Conservation (phyloP, 768 basidiomycete genomes). For the Boletus fagicola region DNA sequence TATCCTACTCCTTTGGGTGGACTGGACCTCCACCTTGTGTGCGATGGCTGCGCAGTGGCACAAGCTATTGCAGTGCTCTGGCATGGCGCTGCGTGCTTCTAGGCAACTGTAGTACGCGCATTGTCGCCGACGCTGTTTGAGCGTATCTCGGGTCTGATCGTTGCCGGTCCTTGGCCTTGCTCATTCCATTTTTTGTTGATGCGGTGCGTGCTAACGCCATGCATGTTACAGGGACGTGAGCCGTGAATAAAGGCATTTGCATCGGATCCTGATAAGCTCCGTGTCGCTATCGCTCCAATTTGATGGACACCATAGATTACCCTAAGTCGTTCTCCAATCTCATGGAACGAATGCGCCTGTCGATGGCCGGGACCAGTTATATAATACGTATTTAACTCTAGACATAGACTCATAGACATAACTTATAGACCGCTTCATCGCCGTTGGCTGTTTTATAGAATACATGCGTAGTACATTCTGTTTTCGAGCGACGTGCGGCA, state of each 20-base stretch:
- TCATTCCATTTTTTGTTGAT: background rate
- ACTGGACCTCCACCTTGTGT: background rate
- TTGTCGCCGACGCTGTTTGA: constrained; percentile 6
- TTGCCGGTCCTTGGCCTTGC: background rate
- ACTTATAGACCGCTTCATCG: background rate
- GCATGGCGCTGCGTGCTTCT: background rate
- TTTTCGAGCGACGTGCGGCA: background rate
- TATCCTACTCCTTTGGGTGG: background rate
- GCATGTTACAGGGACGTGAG: constrained; percentile 32
- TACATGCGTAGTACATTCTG: background rate
- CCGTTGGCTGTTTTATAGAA: background rate
- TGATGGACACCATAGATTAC: background rate
- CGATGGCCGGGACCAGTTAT: background rate
- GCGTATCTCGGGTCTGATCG: constrained; percentile 11
- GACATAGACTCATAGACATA: background rate
- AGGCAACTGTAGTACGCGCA: background rate
- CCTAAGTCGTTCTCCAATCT: background rate
- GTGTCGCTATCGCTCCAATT: background rate
- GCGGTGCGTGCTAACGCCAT: constrained; percentile 15
- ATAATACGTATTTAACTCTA: background rate
- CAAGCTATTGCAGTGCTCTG: background rate
- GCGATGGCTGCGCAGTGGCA: constrained; percentile 7
- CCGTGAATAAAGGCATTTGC: constrained; percentile 25
- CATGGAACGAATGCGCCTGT: background rate
- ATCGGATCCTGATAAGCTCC: background rate